phyloP scores from a whole-genome alignment of 306 rosid genomes.

The Biancaea sappan region DNA sequence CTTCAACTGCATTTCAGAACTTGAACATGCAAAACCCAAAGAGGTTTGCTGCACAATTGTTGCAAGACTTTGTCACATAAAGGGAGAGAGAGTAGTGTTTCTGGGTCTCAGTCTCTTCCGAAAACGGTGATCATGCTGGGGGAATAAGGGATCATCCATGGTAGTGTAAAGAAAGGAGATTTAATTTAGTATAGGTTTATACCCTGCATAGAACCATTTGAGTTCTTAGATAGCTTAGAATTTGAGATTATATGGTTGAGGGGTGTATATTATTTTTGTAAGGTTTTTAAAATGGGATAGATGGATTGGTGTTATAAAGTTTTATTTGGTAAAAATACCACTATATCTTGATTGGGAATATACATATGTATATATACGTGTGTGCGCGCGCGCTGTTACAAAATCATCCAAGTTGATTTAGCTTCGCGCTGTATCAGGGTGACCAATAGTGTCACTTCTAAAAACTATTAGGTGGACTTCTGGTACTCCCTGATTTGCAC shows the following conservation, averaged over 20 bases:
- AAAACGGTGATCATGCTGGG: constrained; percentile 36
- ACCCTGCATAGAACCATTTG: constrained; percentile 73
- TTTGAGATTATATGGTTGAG: constrained; percentile 75
- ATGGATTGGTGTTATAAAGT: constrained; percentile 67
- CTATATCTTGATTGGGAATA: constrained; percentile 51
- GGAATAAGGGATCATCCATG: constrained; percentile 46
- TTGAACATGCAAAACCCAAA: constrained; percentile 90
- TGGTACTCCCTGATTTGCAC: neutral
- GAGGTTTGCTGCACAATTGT: constrained; percentile 87
- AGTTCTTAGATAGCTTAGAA: constrained; percentile 73
- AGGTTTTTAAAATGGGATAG: constrained; percentile 67
- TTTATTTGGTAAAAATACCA: constrained; percentile 54
- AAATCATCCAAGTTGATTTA: neutral
- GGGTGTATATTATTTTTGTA: constrained; percentile 92
- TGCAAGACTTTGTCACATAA: constrained; percentile 87
- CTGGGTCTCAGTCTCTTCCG: constrained; percentile 39
- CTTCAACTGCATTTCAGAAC: constrained; percentile 75
- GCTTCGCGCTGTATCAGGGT: neutral
- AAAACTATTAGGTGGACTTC: neutral
- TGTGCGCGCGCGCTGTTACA: no score
- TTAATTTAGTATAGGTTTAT: constrained; percentile 81
- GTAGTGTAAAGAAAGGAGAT: constrained; percentile 79
- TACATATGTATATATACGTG: no score
- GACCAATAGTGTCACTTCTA: neutral
- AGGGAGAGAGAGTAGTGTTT: constrained; percentile 4